Evolutionary conservation across 2,329 filamentous ascomycete species (phyloP), one percentile per base, ranked within the genome.

Genomic region (Bisporella sp.): DNA sequence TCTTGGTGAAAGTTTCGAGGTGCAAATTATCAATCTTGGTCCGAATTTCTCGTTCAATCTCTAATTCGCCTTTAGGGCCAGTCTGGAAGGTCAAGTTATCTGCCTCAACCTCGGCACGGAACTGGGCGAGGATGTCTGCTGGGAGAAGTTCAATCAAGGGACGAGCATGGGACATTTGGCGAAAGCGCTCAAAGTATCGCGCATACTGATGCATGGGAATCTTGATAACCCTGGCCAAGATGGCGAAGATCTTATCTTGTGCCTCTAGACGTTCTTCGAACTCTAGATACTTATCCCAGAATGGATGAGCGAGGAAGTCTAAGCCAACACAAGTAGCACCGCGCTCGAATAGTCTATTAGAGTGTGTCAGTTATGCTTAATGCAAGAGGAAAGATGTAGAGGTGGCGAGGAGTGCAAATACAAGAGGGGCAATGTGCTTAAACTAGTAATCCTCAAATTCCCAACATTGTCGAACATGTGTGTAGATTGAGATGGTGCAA

Each of bases 221-320:
- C 62, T 87, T 81, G 48, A 96, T 87, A 50, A 96, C 79, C 48
- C 91, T 87, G 54, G 78, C 77, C 47, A 96, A 77, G 50, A 99
- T 89, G 40, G 81, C 82, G 60, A 95, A 95, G 49, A 96, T 88
- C 62, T 83, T 89, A 56, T 95, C 88, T 11, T 85, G 81, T 0
- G 86, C 82, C 62, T 96, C 90, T 54, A 92, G 76, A 1, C 91
- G 86, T 66, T 96, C 91, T 67, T 97, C 93, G 63, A 95, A 97
- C 66, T 97, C 93, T 57, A 99, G 82, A 64, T 96, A 99, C 71
- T 96, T 97, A 69, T 99, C 93, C 93, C 93, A 99, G 72, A 99
- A 96, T 1, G 90, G 90, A 66, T 96, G 90, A 2, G 91, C 86
- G 31, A 96, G 77, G 65, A 96, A 99, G 69, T 99, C 93, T 13